These are phyloP conservation scores for Rhodotorula glutinis DNA, from an alignment of 1,284 basidiomycete species.

Conservation along the genomic window DNA sequence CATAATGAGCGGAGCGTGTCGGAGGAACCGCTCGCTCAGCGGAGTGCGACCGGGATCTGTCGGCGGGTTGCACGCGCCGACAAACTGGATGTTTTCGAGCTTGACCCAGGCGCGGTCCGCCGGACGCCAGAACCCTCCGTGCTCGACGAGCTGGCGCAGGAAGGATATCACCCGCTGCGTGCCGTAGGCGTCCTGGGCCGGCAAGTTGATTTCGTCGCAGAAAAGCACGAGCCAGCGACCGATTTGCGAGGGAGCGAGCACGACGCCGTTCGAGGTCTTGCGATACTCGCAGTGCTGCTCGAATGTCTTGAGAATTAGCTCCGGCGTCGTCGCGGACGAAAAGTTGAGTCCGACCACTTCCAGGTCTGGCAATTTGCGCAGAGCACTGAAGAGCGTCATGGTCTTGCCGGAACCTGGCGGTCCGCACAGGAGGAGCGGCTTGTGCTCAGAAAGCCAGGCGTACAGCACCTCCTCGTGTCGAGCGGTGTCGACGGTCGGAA, in stretches of 20 bases:
- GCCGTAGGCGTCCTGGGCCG: conserved; percentile 95
- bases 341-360: conserved; percentile 99
- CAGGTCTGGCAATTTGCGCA: conserved; percentile 96
- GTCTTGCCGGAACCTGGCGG: conserved; percentile 99
- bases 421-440: conserved; percentile 96
- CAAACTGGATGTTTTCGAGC: conserved; percentile 97
- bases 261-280: conserved; percentile 94
- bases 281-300: conserved; percentile 99
- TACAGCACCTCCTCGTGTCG: conserved; percentile 98
- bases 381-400: conserved; percentile 98
- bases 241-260: conserved; percentile 89
- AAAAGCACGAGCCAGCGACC: conserved; percentile 98
- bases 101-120: conserved; percentile 96
- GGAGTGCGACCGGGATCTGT: conserved; percentile 99
- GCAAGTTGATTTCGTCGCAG: conserved; percentile 99
- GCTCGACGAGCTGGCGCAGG: conserved; percentile 93
- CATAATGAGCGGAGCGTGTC: conserved; percentile 98
- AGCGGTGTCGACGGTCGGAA: conserved; percentile 97
- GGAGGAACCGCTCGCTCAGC: conserved; percentile 91
- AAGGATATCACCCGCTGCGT: conserved; percentile 99
- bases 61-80: conserved; percentile 98
- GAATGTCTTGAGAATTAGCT: conserved; percentile 97
- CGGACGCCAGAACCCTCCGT: conserved; percentile 91
- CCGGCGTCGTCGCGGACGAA: conserved; percentile 96
- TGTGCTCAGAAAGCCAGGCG: conserved; percentile 98